A percentile compares a stretch with the other conserved stretches of the same genome.
Conservation (phyloP, 176 grass and related monocot species). For the Otatea glauca region DNA sequence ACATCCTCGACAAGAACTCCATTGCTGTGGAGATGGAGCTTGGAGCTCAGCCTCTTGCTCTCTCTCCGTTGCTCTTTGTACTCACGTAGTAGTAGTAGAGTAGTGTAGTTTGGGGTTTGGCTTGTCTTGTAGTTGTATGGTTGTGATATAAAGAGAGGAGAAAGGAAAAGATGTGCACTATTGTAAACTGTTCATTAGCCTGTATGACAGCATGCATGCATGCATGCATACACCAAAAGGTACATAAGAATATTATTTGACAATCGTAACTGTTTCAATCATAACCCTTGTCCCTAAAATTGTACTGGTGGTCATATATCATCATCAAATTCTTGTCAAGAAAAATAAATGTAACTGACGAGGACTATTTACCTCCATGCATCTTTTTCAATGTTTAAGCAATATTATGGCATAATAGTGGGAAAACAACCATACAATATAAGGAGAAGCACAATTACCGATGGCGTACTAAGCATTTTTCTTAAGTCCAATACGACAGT, state of each 20-base stretch:
- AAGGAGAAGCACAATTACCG: neutral
- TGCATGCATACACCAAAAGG: conserved; percentile 29
- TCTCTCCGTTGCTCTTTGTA: neutral
- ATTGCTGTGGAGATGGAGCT: conserved; percentile 39
- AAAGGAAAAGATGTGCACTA: conserved; percentile 1
- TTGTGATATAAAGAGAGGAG: conserved; percentile 13
- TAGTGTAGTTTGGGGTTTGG: conserved; percentile 13
- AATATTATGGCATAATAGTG: no score
- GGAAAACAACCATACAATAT: neutral
- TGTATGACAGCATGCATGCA: conserved; percentile 13
- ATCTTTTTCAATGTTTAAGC: neutral
- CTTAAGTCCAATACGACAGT: no score
- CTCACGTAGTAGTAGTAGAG: neutral
- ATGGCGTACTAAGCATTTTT: neutral
- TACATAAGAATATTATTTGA: conserved; percentile 25
- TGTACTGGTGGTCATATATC: neutral
- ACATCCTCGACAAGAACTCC: conserved; percentile 95
- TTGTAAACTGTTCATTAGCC: conserved; percentile 22
- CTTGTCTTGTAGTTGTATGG: conserved; percentile 40
- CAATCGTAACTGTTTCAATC: neutral
- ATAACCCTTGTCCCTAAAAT: neutral
- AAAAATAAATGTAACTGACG: neutral
- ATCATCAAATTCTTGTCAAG: neutral
- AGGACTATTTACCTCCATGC: neutral
- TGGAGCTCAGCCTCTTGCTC: conserved; percentile 32